Evolutionary conservation across 306 rosid genomes (phyloP).

Genomic region (Crotalaria pallida): DNA sequence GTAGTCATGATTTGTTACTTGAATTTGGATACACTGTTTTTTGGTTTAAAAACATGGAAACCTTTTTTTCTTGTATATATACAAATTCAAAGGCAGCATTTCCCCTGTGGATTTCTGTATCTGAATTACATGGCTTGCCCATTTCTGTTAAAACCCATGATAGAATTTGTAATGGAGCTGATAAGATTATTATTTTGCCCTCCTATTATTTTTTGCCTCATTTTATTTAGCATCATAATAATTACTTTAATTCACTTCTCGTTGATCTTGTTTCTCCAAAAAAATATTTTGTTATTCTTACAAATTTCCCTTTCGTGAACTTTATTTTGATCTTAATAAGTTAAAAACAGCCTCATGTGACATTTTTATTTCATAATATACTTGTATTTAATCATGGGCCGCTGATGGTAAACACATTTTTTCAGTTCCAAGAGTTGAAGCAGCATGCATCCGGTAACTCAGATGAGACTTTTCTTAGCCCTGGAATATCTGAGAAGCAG

Average conservation of each 20-base stretch:
- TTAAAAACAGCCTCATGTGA: slow-evolving; percentile 2
- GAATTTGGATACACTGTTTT: not conserved
- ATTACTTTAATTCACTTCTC: not conserved
- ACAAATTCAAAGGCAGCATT: not conserved
- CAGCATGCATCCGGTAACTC: slow-evolving; percentile 76
- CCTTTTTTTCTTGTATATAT: not conserved
- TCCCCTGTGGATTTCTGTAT: not conserved
- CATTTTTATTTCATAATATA: slow-evolving; percentile 2
- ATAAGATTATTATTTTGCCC: not conserved
- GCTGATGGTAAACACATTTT: slow-evolving; percentile 12
- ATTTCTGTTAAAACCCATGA: not conserved
- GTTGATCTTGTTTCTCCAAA: not conserved
- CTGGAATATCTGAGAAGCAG: slow-evolving; percentile 94
- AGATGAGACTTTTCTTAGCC: slow-evolving; percentile 73
- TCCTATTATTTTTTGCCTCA: no score
- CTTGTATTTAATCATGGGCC: slow-evolving; percentile 12
- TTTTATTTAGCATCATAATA: not conserved
- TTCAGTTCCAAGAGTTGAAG: slow-evolving; percentile 93
- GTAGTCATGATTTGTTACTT: not conserved
- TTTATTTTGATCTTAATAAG: not conserved
- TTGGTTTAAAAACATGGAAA: not conserved
- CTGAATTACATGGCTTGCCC: not conserved
- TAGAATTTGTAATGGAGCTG: not conserved
- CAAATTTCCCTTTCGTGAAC: not conserved
- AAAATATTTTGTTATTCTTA: not conserved